These are phyloP conservation scores for Lumnitzera racemosa DNA, from an alignment of 345 rosid genomes.

Conservation along the genomic window DNA sequence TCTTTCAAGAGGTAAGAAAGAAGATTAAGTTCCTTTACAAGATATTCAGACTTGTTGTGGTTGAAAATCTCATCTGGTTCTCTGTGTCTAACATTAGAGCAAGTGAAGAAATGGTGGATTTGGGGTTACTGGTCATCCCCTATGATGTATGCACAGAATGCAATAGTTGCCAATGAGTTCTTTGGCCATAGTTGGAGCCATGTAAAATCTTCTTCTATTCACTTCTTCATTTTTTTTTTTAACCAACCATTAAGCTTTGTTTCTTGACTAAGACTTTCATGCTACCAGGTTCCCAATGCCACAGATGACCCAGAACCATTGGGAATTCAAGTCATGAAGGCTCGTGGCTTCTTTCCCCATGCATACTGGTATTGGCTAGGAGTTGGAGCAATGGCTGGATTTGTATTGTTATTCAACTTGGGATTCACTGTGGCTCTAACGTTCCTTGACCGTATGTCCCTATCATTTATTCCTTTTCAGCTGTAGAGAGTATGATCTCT, in stretches of 20 bases:
- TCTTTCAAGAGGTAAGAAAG: slow-evolving; percentile 26
- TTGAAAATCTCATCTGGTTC: no score
- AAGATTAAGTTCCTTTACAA: not conserved
- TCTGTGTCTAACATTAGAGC: slow-evolving; percentile 19
- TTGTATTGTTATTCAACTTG: slow-evolving; percentile 28
- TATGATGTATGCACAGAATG: slow-evolving; percentile 56
- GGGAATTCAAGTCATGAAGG: slow-evolving; percentile 34
- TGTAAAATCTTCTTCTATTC: slow-evolving; percentile 15
- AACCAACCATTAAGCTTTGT: no score
- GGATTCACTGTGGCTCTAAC: slow-evolving; percentile 27
- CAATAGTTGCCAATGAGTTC: slow-evolving; percentile 40
- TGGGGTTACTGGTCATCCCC: slow-evolving; percentile 64
- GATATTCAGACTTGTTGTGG: no score
- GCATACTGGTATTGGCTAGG: slow-evolving; percentile 55
- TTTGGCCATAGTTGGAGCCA: slow-evolving; percentile 43
- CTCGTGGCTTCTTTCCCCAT: slow-evolving; percentile 31
- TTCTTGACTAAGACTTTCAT: no score
- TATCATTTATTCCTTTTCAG: slow-evolving; percentile 6
- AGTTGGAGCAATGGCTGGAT: slow-evolving; percentile 31
- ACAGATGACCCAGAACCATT: slow-evolving; percentile 20
- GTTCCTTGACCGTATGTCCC: slow-evolving; percentile 31
- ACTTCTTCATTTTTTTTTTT: not conserved
- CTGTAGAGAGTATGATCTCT: not conserved
- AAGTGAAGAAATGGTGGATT: slow-evolving; percentile 53
- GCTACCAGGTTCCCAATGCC: not conserved